Base-by-base conservation (phyloP, 163 green algal genomes). In the Picocystis sp. region DNA sequence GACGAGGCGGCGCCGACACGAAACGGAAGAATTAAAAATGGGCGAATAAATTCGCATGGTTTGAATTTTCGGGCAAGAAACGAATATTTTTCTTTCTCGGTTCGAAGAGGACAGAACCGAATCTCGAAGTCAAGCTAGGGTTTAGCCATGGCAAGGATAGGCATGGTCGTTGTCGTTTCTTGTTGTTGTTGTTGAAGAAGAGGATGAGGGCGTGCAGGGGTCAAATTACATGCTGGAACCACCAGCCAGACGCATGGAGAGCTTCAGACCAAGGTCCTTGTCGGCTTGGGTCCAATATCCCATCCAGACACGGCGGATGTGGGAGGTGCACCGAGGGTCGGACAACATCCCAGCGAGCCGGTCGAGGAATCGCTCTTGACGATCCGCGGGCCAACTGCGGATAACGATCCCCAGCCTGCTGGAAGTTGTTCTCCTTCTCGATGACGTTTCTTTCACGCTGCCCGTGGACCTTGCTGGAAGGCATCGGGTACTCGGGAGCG, bases 381-480 rank as follows among this genome's bases (percentile, higher is more conserved):
- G 47, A 54, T 87, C 75, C 22, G 61, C 19, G 0, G 61, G 38
- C 23, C 71, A 92, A 46, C 62, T 60, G 11, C 83, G 75, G 75
- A 67, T 67, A 94, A n/a, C 84, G 67, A 33, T 72, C 77, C 2
- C 84, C 84, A 1, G 84, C 63, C 77, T 94, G 83, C 67, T 67
- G 43, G 60, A 89, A 84, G 69, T 94, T 94, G 71, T 94, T 93
- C 64, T 94, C 85, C 74, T 96, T 96, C 56, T 66, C 57, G 56
- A 96, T 90, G 14, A 91, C 70, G 41, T 47, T 62, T 57, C 82
- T 81, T 68, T 87, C 82, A 35, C 87, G 75, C 17, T 57, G 61
- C 38, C 84, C 86, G 11, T 43, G 53, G 9, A 94, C 14, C 9
- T 54, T 47, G 24, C 52, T 60, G 45, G 57, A 60, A 49, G 67